Evolutionary conservation across 306 rosid genomes (phyloP).

Genomic region (Rubus parviflorus): DNA sequence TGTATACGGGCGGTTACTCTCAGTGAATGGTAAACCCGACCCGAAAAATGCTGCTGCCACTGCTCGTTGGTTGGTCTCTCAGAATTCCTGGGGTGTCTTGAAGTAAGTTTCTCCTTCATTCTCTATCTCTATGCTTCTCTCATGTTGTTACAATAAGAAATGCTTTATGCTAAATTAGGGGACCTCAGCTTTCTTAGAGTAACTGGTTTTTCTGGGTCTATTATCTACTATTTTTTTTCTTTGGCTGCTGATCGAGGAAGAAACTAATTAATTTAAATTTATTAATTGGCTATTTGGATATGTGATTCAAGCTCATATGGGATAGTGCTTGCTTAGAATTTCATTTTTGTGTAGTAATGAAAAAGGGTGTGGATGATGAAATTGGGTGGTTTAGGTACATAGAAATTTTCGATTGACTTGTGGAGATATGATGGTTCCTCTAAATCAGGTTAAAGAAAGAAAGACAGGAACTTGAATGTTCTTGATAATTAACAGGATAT

Average conservation of each 20-base stretch:
- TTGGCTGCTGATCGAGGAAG: background rate
- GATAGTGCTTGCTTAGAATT: background rate
- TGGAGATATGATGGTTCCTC: background rate
- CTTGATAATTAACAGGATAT: background rate
- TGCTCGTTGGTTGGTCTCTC: constrained; percentile 84
- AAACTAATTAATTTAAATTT: background rate
- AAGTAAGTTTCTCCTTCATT: constrained; percentile 40
- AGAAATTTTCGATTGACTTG: background rate
- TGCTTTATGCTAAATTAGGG: background rate
- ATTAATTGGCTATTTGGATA: background rate
- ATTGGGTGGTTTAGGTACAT: background rate
- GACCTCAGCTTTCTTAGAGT: background rate
- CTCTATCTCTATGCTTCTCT: background rate
- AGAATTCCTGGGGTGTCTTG: constrained; percentile 76
- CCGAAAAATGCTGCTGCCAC: constrained; percentile 61
- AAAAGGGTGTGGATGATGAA: background rate
- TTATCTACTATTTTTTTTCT: background rate
- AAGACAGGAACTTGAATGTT: background rate
- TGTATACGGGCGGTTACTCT: constrained; percentile 41
- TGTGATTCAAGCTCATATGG: background rate
- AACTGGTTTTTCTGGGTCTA: background rate
- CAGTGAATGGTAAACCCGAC: constrained; percentile 51
- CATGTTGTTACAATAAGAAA: background rate
- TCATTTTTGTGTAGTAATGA: background rate
- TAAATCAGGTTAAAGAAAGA: background rate